phyloP scores from a whole-genome alignment of 768 basidiomycete species.

The Galerina marginata region DNA sequence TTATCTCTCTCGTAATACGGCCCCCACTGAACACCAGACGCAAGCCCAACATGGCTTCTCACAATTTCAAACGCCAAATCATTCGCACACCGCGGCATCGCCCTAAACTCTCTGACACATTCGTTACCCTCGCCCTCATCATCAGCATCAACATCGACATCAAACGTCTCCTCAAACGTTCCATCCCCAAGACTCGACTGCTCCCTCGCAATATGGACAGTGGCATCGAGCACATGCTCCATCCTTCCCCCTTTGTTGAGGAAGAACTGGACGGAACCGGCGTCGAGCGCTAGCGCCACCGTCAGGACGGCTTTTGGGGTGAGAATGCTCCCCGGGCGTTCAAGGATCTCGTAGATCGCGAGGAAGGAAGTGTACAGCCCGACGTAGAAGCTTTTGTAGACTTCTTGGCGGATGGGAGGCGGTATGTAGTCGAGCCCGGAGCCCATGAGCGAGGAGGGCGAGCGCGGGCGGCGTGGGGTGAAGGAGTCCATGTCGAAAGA shows the following conservation, averaged over 20 bases:
- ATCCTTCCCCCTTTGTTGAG: conserved; percentile 18
- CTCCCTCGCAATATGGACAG: conserved; percentile 12
- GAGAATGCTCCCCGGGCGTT: background rate
- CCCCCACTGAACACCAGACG: background rate
- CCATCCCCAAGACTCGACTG: conserved; percentile 15
- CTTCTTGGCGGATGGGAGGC: background rate
- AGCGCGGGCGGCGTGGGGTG: background rate
- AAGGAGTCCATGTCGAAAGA: background rate
- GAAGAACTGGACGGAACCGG: conserved; percentile 8
- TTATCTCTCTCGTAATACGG: conserved; percentile 11
- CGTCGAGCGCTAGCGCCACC: background rate
- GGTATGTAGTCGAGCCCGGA: background rate
- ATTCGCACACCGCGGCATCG: conserved; percentile 16
- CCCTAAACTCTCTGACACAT: background rate
- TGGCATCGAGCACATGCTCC: conserved; percentile 20
- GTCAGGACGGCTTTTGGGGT: background rate
- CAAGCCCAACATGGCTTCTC: conserved; percentile 14
- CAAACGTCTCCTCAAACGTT: conserved; percentile 15
- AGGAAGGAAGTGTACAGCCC: conserved; percentile 1
- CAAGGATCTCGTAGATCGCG: background rate
- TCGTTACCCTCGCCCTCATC: background rate
- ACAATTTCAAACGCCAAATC: conserved; percentile 24
- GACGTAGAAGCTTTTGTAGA: conserved; percentile 6
- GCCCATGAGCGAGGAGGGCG: background rate
- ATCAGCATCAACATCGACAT: conserved; percentile 3